Base-by-base conservation (phyloP, 2,329 filamentous ascomycete genomes). In the Trichoderma koningii region DNA sequence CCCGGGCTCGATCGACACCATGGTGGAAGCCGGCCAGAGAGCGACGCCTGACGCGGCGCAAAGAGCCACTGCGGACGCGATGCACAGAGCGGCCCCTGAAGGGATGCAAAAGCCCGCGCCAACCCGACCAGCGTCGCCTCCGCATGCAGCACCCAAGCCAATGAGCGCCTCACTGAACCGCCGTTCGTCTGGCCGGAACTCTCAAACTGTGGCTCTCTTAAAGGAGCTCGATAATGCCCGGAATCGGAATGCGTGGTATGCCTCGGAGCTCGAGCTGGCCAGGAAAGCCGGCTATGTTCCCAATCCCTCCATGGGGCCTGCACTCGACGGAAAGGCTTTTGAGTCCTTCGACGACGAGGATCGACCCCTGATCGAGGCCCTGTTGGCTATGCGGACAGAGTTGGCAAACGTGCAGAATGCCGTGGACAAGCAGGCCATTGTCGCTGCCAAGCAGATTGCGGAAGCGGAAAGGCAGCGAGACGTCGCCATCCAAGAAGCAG, bases 401-500 rank as follows among this genome's bases (percentile, higher is more conserved):
- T 82, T 99, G 14, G 86, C 89, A 26, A 95, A 93, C 67, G 93
- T 99, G 50, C 96, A 99, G 75, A 87, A 83, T 15, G 92, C 93
- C 0, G 91, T 99, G 56, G 93, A 97, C 70, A 88, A 92, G 70
- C 95, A 98, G 78, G 91, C 93, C 14, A 83, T 92, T 7, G 81
- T 92, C 64, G 93, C 95, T 9, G 92, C 93, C 0, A 93, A 90
- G 75, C 88, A 94, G 67, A 93, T 99, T 67, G 93, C 94, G 1
- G 93, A 97, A 74, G 90, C 96, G 1, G 95, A 99, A 75, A 93
- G 91, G 74, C 95, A 99, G 79, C 86, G 96, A 57, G 95, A 99
- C 77, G 88, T 90, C 47, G 95, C 95, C n/a, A 89, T 99, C 62
- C 91, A 89, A 71, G 96, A 99, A 78, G 95, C 95, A 1, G 90